Evolutionary conservation across 495 filamentous ascomycete genomes (phyloP), one percentile per base, ranked within the genome.

Genomic region (Penicilliopsis zonata): DNA sequence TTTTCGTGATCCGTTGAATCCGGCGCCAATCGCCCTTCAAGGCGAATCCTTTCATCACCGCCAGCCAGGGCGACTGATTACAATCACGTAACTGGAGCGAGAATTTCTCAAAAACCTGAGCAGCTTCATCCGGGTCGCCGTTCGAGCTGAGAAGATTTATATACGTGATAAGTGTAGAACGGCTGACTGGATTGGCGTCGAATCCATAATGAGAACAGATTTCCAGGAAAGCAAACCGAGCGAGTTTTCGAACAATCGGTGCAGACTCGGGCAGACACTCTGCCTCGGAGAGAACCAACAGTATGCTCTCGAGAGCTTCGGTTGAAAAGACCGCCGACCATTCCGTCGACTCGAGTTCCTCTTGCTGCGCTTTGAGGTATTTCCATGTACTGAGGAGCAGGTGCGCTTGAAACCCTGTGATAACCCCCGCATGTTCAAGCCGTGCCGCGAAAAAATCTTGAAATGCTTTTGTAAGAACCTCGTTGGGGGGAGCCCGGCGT

Each of bases 341-440:
- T 38, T 63, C 36, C 30, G 43, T 27, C 2, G 51, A 46, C 1
- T 63, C 57, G 35, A 61, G 35, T 5, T 61, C 52, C 12, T 40
- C 32, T 27, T 62, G 53, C 18, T 46, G 53, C 20, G 41, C 40
- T 33, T 46, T 53, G 15, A 92, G 54, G 50, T 84, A 63, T 18
- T 62, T 55, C 36, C 82, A 71, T 12, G 82, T 72, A 2, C 54
- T 49, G 10, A 65, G 39, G 21, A 73, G 61, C 33, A 76, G 56
- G 12, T 57, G 47, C 7, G 76, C 80, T 46, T 93, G 78, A 18
- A 74, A 72, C 13, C 71, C 65, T 36, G 76, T 82, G 15, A 88
- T 51, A 1, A 65, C 40, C 13, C 63, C 58, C 1, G 58, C 46
- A 12, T 50, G 47, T 28, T 55, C 50, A 9, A 57, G 44, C 40